These are phyloP conservation scores for Podosphaera fusca DNA, from an alignment of 2,329 filamentous ascomycete genomes.

Conservation along the genomic window DNA sequence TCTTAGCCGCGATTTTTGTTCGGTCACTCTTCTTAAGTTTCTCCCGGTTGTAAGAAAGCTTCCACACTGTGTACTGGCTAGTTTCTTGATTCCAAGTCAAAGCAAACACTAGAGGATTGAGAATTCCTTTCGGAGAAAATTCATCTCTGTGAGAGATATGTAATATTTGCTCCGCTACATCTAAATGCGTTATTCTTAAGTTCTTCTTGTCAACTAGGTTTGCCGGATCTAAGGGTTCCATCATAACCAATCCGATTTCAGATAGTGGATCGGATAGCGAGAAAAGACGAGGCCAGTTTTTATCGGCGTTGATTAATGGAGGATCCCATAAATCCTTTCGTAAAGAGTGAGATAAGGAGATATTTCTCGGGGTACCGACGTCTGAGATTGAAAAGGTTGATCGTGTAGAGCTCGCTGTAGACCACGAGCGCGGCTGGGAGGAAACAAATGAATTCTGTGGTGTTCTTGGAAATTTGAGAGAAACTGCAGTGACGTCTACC, in stretches of 20 bases:
- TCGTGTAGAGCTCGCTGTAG: conserved; percentile 24
- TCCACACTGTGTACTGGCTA: conserved; percentile 67
- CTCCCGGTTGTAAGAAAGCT: conserved; percentile 50
- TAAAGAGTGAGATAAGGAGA: conserved; percentile 28
- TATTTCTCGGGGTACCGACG: conserved; percentile 29
- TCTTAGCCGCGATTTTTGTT: conserved; percentile 7
- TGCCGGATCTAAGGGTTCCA: conserved; percentile 21
- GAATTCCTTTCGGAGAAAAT: conserved; percentile 18
- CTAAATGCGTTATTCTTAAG: conserved; percentile 33
- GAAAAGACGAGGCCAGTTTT: conserved; percentile 52
- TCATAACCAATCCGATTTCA: conserved; percentile 65
- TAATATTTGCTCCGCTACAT: conserved; percentile 59
- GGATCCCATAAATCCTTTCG: conserved; percentile 35
- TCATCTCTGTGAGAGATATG: conserved; percentile 52
- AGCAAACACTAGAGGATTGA: conserved; percentile 41
- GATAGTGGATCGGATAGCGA: conserved; percentile 67
- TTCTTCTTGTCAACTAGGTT: conserved; percentile 18
- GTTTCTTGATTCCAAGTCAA: conserved; percentile 62
- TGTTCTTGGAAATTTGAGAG: conserved; percentile 33
- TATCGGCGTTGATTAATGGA: conserved; percentile 27
- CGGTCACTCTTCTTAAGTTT: conserved; percentile 25
- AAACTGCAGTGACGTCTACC: conserved; percentile 25
- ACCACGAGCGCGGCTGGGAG: conserved; percentile 34
- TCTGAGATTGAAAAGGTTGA: conserved; percentile 29
- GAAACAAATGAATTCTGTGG: conserved; percentile 70